A percentile compares a stretch with the other conserved stretches of the same genome.
These are phyloP conservation scores for Mycena crocata DNA, from an alignment of 768 basidiomycete species.

Conservation along the genomic window DNA sequence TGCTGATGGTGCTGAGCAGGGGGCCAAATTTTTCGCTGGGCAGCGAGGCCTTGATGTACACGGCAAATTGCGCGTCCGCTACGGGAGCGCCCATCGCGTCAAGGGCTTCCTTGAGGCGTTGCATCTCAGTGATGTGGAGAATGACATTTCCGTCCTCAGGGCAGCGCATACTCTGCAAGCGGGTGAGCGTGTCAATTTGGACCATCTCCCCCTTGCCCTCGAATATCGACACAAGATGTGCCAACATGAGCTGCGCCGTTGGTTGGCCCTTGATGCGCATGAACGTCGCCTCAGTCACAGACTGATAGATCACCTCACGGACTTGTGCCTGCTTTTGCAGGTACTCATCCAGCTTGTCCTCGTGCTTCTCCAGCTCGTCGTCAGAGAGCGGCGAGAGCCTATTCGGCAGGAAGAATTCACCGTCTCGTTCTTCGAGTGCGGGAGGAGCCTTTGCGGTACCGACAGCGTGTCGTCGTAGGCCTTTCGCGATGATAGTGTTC, in stretches of 20 bases:
- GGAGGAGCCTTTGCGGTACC: conserved; percentile 38
- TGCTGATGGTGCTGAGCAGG: conserved; percentile 6
- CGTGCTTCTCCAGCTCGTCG: conserved; percentile 35
- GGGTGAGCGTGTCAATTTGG: conserved; percentile 33
- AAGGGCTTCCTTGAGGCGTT: conserved; percentile 45
- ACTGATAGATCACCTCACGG: conserved; percentile 40
- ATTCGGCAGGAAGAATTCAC: conserved; percentile 27
- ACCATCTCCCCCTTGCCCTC: conserved; percentile 37
- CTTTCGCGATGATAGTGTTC: conserved; percentile 40
- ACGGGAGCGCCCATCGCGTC: conserved; percentile 21
- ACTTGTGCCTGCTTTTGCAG: conserved; percentile 39
- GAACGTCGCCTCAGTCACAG: conserved; percentile 34
- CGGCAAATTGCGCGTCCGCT: neutral
- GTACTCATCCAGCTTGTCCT: conserved; percentile 34
- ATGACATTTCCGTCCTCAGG: conserved; percentile 23
- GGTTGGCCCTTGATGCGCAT: conserved; percentile 37
- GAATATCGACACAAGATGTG: conserved; percentile 35
- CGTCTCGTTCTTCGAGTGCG: conserved; percentile 21
- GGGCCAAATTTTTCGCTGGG: conserved; percentile 8
- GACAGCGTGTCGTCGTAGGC: conserved; percentile 37
- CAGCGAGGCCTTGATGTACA: conserved; percentile 26
- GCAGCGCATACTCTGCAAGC: conserved; percentile 35
- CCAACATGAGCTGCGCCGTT: conserved; percentile 36
- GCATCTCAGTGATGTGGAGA: conserved; percentile 14
- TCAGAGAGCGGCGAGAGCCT: conserved; percentile 23